These are phyloP conservation scores for Alternaria conjuncta DNA, from an alignment of 2,329 filamentous ascomycete genomes.

Conservation along the genomic window DNA sequence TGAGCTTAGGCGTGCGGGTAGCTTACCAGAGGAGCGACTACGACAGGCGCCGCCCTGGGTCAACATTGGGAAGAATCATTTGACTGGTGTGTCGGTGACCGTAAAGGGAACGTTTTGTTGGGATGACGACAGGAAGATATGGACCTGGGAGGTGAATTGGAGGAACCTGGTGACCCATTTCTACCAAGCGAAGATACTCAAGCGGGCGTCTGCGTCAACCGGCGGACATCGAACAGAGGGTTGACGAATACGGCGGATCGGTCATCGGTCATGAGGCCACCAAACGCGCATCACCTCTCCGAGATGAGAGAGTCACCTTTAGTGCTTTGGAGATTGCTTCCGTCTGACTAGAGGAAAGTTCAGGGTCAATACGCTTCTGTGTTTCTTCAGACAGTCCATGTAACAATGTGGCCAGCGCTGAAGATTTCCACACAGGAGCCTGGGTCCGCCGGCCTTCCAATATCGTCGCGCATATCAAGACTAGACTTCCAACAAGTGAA, in stretches of 20 bases:
- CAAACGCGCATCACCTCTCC: neutral
- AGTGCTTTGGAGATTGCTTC: slow-evolving; percentile 20
- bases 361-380: slow-evolving; percentile 4
- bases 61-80: slow-evolving; percentile 19
- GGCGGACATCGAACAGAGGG: neutral
- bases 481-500: slow-evolving; percentile 12
- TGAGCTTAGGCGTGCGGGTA: slow-evolving; percentile 12
- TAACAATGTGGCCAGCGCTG: slow-evolving; percentile 22
- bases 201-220: neutral
- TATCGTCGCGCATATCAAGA: slow-evolving; percentile 20
- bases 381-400: slow-evolving; percentile 26
- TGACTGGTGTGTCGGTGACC: slow-evolving; percentile 15
- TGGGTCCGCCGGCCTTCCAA: slow-evolving; percentile 6
- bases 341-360: slow-evolving; percentile 15
- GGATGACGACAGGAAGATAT: slow-evolving; percentile 22
- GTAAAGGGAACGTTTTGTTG: slow-evolving; percentile 20
- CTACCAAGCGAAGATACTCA: slow-evolving; percentile 18
- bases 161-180: slow-evolving; percentile 22
- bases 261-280: neutral
- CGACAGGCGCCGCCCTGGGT: slow-evolving; percentile 25
- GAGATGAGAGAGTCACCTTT: neutral
- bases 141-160: slow-evolving; percentile 31
- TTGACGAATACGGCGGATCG: neutral
- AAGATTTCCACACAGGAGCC: slow-evolving; percentile 23
- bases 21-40: slow-evolving; percentile 23